Evolutionary conservation across 768 basidiomycete species (phyloP), one percentile per base, ranked within the genome.

Genomic region (Panaeolus cyanescens): DNA sequence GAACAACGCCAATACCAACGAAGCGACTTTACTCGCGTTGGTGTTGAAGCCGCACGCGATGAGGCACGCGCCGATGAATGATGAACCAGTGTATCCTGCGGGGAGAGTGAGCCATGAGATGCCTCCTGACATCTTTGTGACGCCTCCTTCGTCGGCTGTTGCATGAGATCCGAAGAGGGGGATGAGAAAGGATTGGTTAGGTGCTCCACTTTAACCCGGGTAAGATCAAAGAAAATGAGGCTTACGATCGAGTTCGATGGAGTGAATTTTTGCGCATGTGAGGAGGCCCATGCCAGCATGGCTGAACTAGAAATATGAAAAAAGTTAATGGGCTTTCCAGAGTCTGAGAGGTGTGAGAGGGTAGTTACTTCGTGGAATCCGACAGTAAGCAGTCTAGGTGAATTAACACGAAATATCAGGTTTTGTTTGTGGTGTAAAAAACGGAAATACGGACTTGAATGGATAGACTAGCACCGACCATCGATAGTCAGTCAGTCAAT

Each of bases 11-110:
- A 96, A 80, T 8, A 89, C 87, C 20, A 96, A 72, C 20, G 85
- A 86, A 1, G 93, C 94, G 45, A 95, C 69, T 71, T 96, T 96
- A 76, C 89, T 91, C 3, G 95, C 95, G 64, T 92, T 88, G 50
- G 91, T 93, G 73, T 95, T 85, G 71, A 95, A 95, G 12, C 93
- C 94, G 63, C 92, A 93, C 12, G 93, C 85, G 61, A 97, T 95
- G 37, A 97, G 79, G 42, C 84, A 83, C 1, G 93, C 95, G 25
- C 95, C 95, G 56, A 96, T 93, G 68, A 96, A 79, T 4, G 89
- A 88, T 4, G 92, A 90, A 32, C 93, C 92, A 42, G 94, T 85
- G 71, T 93, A 93, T 60, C 94, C 93, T 20, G 83, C 82, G 0
- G 92, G 91, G 3, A 94, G 83, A 0, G 93, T 94, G 22, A 94